phyloP scores from a whole-genome alignment of 2,329 filamentous ascomycete species.

The Atkinsonella texensis region DNA sequence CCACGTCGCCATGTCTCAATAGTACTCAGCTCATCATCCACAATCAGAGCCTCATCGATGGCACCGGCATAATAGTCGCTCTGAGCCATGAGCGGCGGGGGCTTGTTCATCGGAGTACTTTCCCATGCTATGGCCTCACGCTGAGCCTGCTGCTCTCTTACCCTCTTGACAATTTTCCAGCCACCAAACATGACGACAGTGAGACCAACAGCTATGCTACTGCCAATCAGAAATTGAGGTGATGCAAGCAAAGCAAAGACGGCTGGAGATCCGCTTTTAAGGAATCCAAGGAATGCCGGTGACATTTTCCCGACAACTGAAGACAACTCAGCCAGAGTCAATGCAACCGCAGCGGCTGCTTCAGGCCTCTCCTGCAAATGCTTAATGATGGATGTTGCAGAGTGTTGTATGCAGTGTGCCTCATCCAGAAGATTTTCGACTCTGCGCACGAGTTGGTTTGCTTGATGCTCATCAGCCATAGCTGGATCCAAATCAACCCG shows the following conservation, averaged over 20 bases:
- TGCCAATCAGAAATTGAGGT: conserved; percentile 90
- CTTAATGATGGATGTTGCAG: conserved; percentile 69
- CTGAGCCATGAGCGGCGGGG: conserved; percentile 15
- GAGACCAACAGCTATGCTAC: conserved; percentile 79
- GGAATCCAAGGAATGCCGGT: conserved; percentile 59
- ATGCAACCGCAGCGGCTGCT: conserved; percentile 82
- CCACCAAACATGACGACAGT: conserved; percentile 93
- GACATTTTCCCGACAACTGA: conserved; percentile 73
- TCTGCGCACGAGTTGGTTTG: conserved; percentile 51
- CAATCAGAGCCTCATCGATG: conserved; percentile 43
- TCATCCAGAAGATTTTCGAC: conserved; percentile 74
- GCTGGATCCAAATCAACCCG: conserved; percentile 34
- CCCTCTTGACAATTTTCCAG: conserved; percentile 92
- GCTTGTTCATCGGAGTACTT: conserved; percentile 12
- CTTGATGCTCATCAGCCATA: conserved; percentile 37
- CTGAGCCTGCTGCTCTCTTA: conserved; percentile 34
- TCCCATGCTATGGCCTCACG: conserved; percentile 19
- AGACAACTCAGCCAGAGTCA: conserved; percentile 85
- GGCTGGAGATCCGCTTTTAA: conserved; percentile 74
- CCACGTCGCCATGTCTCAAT: conserved; percentile 50
- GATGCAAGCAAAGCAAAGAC: conserved; percentile 78
- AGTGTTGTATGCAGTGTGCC: conserved; percentile 78
- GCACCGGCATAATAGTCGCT: conserved; percentile 20
- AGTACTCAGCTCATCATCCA: conserved; percentile 45
- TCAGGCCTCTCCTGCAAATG: conserved; percentile 63